Evolutionary conservation across 768 basidiomycete species (phyloP).

Genomic region (Termitomyces heimii): DNA sequence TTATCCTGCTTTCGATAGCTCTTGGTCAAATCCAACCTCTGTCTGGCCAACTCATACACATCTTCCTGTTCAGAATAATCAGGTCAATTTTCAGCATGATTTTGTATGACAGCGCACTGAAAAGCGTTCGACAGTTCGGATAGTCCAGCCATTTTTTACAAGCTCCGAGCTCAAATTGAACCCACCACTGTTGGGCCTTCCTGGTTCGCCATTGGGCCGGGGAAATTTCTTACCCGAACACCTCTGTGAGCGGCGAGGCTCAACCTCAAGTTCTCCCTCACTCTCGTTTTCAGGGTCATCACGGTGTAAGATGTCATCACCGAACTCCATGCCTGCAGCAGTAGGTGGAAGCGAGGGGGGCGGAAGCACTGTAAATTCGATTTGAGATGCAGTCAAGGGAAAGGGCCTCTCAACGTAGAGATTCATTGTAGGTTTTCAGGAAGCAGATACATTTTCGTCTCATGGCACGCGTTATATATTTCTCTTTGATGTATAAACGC

Average conservation of each 20-base stretch:
- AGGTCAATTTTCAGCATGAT: neutral
- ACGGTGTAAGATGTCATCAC: neutral
- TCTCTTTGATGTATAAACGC: neutral
- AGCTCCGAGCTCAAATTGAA: neutral
- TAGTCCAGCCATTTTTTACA: neutral
- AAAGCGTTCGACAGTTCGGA: neutral
- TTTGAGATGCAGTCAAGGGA: neutral
- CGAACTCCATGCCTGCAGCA: neutral
- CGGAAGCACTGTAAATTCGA: neutral
- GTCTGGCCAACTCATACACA: neutral
- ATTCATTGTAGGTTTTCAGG: neutral
- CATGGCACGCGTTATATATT: neutral
- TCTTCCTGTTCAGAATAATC: neutral
- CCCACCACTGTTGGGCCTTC: constrained; percentile 6
- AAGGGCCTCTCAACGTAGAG: neutral
- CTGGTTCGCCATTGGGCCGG: constrained; percentile 6
- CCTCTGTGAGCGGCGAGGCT: neutral
- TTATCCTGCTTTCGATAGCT: neutral
- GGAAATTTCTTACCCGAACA: neutral
- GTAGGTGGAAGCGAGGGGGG: neutral
- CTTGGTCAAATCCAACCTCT: constrained; percentile 4
- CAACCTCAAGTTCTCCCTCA: neutral
- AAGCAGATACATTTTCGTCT: neutral
- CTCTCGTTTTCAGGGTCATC: neutral
- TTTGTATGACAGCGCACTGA: neutral